Evolutionary conservation across 805 yeast genomes (phyloP), one percentile per base, ranked within the genome.

Genomic region (Pichia membranifaciens): DNA sequence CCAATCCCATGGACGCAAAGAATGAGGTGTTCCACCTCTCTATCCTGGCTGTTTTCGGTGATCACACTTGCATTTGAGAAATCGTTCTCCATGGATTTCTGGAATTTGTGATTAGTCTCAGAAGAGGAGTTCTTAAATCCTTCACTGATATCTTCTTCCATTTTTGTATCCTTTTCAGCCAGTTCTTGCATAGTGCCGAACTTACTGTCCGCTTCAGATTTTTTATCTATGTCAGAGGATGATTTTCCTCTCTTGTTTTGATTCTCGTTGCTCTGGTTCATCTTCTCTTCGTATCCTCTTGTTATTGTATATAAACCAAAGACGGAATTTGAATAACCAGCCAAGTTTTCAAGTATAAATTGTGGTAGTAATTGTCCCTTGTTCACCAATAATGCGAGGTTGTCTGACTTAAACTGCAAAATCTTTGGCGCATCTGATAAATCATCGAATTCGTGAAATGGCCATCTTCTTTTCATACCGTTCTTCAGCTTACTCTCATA

Each of bases 1-100:
- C 98, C 99, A 51, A 91, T 87, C 0, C 99, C 99, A 67, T 91
- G 99, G 25, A 91, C 78, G 59, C 96, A 88, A n/a, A 91, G 69
- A 1, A 90, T 78, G 52, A 91, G 67, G 61, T 75, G 78, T 41
- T 72, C 72, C 21, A 75, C 67, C n/a, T 70, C 65, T 43, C 79
- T 61, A 10, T 66, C 61, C 13, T 65, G 63, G 16, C 59, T 52
- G 54, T 70, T 73, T 28, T 62, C 66, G 0, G 71, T 69, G 21
- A 65, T 57, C 52, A 68, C 58, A 50, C 76, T 49, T 64, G 80
- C 59, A 65, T 78, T 64, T 65, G 71, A 63, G 53, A 70, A 70
- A 49, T 78, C 82, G 25, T 67, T 72, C 54, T 78, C 84, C 37
- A 72, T 53, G 49, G 76, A 76, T n/a, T 64, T 56, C 54, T 74